Percentiles rank a stretch among this genome's conserved stretches.
phyloP scores from a whole-genome alignment of 2,329 filamentous ascomycete species.

The Diaporthe nobilis region DNA sequence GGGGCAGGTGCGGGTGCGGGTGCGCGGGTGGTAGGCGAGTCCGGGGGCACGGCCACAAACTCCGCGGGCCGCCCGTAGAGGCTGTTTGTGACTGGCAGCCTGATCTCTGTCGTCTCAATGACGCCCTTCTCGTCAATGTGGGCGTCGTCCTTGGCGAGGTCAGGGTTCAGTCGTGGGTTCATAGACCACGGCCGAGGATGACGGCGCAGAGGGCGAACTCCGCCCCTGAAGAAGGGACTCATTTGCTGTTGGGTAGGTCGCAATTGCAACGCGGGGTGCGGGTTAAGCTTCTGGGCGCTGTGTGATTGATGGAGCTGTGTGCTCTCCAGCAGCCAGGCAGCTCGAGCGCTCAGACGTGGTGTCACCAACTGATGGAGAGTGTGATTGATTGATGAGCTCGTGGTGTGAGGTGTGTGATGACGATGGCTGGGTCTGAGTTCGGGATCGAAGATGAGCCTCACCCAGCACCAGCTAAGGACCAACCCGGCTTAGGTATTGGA shows the following conservation, averaged over 20 bases:
- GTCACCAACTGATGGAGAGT: neutral
- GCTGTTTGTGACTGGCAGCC: slow-evolving; percentile 41
- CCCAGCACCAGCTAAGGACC: neutral
- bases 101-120: slow-evolving; percentile 24
- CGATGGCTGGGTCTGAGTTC: slow-evolving; percentile 1
- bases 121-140: slow-evolving; percentile 29
- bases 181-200: slow-evolving; percentile 39
- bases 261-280: neutral
- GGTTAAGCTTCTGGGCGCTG: neutral
- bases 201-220: slow-evolving; percentile 37
- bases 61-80: slow-evolving; percentile 31
- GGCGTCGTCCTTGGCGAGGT: slow-evolving; percentile 26
- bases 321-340: neutral
- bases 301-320: slow-evolving; percentile 12
- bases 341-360: neutral
- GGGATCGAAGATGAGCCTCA: slow-evolving; percentile 27
- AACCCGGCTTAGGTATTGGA: neutral
- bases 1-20: neutral
- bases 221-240: slow-evolving; percentile 42
- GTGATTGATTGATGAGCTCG: neutral
- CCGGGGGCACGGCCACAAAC: slow-evolving; percentile 2
- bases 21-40: neutral
- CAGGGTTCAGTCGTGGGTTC: slow-evolving; percentile 41
- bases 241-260: slow-evolving; percentile 27
- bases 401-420: slow-evolving; percentile 6